Conservation (phyloP, 306 rosid genomes). For the Malus sylvestris region DNA sequence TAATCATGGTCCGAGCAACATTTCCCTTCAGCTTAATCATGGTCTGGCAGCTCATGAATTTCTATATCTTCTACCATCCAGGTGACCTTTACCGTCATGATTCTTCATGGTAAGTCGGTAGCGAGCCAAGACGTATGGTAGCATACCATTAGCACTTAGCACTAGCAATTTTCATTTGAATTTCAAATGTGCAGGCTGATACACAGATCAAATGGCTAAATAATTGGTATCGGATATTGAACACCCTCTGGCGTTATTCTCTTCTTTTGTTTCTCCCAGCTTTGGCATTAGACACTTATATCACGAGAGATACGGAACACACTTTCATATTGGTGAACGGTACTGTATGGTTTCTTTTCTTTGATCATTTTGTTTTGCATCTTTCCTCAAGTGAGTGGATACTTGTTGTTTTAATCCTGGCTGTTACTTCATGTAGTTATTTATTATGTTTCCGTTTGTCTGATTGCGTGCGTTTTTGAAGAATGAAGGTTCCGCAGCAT, state of each 20-base stretch:
- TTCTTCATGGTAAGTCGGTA: not conserved
- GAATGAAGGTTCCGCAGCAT: slow-evolving; percentile 12
- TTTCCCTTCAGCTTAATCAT: not conserved
- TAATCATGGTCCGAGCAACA: not conserved
- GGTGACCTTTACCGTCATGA: not conserved
- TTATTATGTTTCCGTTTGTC: not conserved
- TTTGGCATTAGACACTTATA: slow-evolving; percentile 36
- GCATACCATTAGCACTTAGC: not conserved
- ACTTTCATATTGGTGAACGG: not conserved
- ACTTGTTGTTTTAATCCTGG: not conserved
- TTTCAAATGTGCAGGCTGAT: not conserved
- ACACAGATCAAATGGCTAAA: not conserved
- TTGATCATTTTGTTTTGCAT: not conserved
- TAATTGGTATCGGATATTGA: not conserved
- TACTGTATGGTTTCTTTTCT: not conserved
- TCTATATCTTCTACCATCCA: not conserved
- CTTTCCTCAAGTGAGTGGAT: not conserved
- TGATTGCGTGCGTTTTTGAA: not conserved
- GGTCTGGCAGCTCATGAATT: not conserved
- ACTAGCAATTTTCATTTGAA: not conserved
- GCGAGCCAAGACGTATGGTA: not conserved
- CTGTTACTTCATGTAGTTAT: not conserved
- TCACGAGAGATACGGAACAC: slow-evolving; percentile 20
- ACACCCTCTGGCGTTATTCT: slow-evolving; percentile 12
- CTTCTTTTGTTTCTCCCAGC: slow-evolving; percentile 22